Evolutionary conservation across 495 filamentous ascomycete genomes (phyloP).

Genomic region (Pyrenula massariospora): DNA sequence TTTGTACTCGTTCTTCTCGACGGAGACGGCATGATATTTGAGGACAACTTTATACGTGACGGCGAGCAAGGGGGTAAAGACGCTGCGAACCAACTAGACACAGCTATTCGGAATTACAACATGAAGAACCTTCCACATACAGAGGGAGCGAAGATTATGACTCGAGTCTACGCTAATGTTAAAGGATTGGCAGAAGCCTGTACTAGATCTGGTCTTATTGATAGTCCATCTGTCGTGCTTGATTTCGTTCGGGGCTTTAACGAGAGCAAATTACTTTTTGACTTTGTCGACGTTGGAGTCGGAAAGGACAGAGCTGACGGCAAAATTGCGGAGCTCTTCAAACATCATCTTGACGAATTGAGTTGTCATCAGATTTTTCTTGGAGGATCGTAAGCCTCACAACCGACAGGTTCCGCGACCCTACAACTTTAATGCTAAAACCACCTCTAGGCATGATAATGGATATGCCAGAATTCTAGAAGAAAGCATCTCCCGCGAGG

Average conservation of each 20-base stretch:
- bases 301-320: conserved; percentile 59
- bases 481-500: conserved; percentile 42
- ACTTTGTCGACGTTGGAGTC: conserved; percentile 64
- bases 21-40: conserved; percentile 68
- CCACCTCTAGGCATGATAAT: conserved; percentile 39
- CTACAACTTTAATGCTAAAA: not conserved
- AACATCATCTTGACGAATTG: conserved; percentile 51
- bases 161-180: conserved; percentile 59
- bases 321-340: conserved; percentile 66
- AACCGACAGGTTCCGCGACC: not conserved
- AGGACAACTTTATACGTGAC: conserved; percentile 47
- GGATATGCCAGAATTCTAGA: conserved; percentile 62
- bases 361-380: conserved; percentile 76
- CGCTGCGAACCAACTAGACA: conserved; percentile 52
- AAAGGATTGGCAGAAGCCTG: conserved; percentile 51
- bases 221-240: conserved; percentile 38
- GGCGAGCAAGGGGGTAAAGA: conserved; percentile 60
- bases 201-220: conserved; percentile 40
- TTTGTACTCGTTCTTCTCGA: conserved; percentile 70
- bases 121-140: conserved; percentile 32
- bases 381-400: conserved; percentile 58
- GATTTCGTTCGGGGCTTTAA: conserved; percentile 72
- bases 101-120: conserved; percentile 36
- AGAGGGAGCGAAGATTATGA: conserved; percentile 48
- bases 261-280: conserved; percentile 54